Evolutionary conservation across 768 basidiomycete species (phyloP).

Genomic region (Tephrocybe sp.): DNA sequence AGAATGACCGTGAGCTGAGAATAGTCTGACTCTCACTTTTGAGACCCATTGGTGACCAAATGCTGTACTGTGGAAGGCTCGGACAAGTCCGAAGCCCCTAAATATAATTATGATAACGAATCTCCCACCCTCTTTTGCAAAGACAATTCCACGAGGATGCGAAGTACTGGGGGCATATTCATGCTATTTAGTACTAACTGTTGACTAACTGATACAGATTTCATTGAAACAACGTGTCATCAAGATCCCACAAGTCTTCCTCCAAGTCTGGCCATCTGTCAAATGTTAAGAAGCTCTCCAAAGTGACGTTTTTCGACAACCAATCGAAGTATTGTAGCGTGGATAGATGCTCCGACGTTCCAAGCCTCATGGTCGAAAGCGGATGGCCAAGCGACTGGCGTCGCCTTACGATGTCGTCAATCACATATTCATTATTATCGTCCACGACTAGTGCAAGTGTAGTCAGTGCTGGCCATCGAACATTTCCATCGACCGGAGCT

Average conservation of each 20-base stretch:
- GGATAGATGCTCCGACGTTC: slow-evolving; percentile 21
- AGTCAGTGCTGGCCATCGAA: slow-evolving; percentile 36
- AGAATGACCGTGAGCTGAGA: no score
- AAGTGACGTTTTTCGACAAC: slow-evolving; percentile 15
- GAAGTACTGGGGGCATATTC: no score
- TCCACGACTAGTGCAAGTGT: slow-evolving; percentile 30
- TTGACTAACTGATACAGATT: no score
- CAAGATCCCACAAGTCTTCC: slow-evolving; percentile 25
- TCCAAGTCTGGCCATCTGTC: slow-evolving; percentile 36
- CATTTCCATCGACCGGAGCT: not conserved
- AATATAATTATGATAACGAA: no score
- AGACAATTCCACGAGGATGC: no score
- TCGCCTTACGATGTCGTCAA: slow-evolving; percentile 24
- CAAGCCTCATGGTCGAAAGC: slow-evolving; percentile 29
- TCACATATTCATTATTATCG: slow-evolving; percentile 21
- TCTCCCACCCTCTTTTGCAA: no score
- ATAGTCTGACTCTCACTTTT: no score
- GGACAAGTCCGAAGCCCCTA: no score
- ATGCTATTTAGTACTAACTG: no score
- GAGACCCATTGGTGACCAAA: no score
- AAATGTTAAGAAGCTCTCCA: slow-evolving; percentile 25
- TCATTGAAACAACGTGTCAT: slow-evolving; percentile 28
- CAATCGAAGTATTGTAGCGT: slow-evolving; percentile 10
- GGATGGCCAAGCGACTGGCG: slow-evolving; percentile 27
- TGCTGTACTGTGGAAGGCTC: no score